These are phyloP conservation scores for Anisodus tanguticus DNA, from an alignment of 257 asterid species.

Conservation along the genomic window DNA sequence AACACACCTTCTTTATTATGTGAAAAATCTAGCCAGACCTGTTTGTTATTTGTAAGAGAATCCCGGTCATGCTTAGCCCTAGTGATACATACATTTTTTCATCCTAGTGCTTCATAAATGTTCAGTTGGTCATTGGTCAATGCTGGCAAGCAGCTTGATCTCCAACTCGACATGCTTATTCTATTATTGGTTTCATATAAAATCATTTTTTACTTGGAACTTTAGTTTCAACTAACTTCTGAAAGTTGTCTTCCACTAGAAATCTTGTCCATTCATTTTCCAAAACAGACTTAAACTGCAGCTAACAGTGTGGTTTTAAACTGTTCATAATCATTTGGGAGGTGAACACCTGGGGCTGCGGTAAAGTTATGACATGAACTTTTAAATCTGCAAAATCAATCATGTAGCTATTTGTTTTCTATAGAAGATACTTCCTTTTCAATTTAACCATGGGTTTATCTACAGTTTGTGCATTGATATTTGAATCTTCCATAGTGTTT, in stretches of 20 bases:
- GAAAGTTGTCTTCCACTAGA: neutral
- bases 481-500: slow-evolving; percentile 6
- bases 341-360: neutral
- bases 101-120: neutral
- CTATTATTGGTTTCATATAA: neutral
- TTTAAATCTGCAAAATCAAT: neutral
- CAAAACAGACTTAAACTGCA: neutral
- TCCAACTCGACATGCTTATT: neutral
- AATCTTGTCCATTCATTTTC: neutral
- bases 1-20: neutral
- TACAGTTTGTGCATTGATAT: slow-evolving; percentile 15
- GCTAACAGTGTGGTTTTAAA: neutral
- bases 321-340: slow-evolving; percentile 21
- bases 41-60: neutral
- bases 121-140: neutral
- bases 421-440: neutral
- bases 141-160: neutral
- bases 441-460: slow-evolving; percentile 14
- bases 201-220: neutral
- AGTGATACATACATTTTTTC: neutral
- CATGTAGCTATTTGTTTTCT: neutral
- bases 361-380: neutral
- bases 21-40: neutral
- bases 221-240: neutral
- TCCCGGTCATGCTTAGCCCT: neutral